A percentile compares a stretch with the other conserved stretches of the same genome.
Conservation (phyloP, 345 rosid genomes). For the Eucalyptus tenuipes region DNA sequence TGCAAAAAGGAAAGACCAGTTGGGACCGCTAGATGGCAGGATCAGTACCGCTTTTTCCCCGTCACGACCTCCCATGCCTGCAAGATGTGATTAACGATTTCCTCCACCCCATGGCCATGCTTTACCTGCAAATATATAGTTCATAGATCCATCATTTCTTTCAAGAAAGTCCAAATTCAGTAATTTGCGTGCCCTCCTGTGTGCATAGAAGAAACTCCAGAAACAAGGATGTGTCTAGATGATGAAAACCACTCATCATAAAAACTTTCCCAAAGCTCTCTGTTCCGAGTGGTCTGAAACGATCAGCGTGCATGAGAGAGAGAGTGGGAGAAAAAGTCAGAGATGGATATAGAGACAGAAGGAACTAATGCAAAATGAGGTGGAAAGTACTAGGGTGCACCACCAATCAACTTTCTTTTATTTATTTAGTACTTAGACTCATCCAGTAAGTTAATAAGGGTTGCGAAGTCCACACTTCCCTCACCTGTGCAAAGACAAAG, state of each 20-base stretch:
- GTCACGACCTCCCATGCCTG: slow-evolving; percentile 79
- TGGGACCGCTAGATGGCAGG: background rate
- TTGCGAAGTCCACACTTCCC: background rate
- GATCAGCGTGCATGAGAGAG: background rate
- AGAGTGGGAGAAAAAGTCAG: background rate
- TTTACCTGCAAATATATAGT: slow-evolving; percentile 38
- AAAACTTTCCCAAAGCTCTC: background rate
- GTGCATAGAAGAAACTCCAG: background rate
- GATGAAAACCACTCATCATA: background rate
- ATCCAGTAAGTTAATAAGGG: background rate
- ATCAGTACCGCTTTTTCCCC: slow-evolving; percentile 38
- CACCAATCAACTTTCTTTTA: background rate
- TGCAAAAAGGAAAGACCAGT: background rate
- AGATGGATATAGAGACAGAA: background rate
- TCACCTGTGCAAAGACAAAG: slow-evolving; percentile 85
- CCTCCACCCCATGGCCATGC: slow-evolving; percentile 71
- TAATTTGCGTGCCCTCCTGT: background rate
- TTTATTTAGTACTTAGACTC: background rate
- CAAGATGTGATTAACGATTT: slow-evolving; percentile 61
- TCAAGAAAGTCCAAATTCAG: too few relatives aligned
- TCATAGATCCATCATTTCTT: background rate
- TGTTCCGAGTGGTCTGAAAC: background rate
- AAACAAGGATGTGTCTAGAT: background rate
- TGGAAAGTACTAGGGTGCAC: background rate
- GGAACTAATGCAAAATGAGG: background rate